Conservation (phyloP, 257 asterid species). For the Pogostemon cablin region DNA sequence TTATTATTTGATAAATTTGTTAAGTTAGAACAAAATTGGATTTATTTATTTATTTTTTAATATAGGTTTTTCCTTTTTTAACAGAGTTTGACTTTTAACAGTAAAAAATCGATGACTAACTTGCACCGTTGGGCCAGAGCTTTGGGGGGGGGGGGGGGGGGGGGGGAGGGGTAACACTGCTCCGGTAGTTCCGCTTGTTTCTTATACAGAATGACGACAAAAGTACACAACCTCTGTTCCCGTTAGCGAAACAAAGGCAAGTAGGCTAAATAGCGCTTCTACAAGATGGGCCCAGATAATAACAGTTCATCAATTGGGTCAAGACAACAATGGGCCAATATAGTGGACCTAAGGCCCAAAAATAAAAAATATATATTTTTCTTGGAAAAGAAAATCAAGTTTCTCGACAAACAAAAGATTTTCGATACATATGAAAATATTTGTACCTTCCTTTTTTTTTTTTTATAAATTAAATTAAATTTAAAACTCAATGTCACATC, state of each 20-base stretch:
- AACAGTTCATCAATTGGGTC: not conserved
- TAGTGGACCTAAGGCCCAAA: constrained; percentile 19
- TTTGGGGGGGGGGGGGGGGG: no score
- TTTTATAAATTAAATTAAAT: not conserved
- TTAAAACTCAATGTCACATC: constrained; percentile 25
- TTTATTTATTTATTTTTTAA: no score
- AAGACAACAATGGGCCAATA: constrained; percentile 7
- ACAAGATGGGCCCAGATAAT: constrained; percentile 4
- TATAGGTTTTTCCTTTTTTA: no score
- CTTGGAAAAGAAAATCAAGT: not conserved
- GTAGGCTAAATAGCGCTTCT: constrained; percentile 34
- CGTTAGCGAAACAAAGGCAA: constrained; percentile 29
- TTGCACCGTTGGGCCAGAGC: constrained; percentile 31
- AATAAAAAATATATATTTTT: not conserved
- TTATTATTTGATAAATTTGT: no score
- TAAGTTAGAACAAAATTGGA: no score
- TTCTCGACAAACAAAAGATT: not conserved
- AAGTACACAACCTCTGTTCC: constrained; percentile 13
- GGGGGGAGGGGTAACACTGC: no score
- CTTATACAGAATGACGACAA: constrained; percentile 30
- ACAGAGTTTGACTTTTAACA: not conserved
- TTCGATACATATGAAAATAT: not conserved
- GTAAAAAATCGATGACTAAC: constrained; percentile 11
- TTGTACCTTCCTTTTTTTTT: no score
- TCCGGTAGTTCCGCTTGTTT: constrained; percentile 41